These are phyloP conservation scores for Ophiostoma sp. DNA, from an alignment of 2,329 filamentous ascomycete species.

Conservation along the genomic window DNA sequence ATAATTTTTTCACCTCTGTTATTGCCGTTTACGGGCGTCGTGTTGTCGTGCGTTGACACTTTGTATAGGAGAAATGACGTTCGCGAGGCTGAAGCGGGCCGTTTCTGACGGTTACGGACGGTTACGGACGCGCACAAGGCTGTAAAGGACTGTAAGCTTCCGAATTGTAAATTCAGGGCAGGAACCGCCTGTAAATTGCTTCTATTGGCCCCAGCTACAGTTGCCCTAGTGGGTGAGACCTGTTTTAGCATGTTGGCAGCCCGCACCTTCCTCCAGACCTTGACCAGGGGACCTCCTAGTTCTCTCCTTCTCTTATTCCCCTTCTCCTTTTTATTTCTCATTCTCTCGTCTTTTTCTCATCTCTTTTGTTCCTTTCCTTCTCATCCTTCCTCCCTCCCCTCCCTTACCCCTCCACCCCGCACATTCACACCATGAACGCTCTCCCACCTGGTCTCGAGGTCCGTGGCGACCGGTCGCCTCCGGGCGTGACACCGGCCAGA, in stretches of 20 bases:
- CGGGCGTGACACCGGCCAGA: neutral
- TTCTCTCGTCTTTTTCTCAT: neutral
- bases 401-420: neutral
- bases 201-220: constrained; percentile 1
- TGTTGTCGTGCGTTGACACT: neutral
- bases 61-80: neutral
- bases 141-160: neutral
- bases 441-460: constrained; percentile 29
- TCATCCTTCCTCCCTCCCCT: neutral
- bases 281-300: neutral
- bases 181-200: neutral
- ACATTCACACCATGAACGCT: constrained; percentile 21
- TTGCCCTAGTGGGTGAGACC: neutral
- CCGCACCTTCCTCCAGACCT: no score
- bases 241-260: neutral
- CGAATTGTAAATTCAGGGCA: neutral
- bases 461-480: constrained; percentile 27
- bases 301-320: neutral
- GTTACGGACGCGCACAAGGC: neutral
- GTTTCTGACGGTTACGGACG: neutral
- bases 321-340: neutral
- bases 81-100: constrained; percentile 1
- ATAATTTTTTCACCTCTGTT: neutral
- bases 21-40: neutral
- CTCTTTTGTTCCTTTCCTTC: neutral